These are phyloP conservation scores for Epichloe gansuensis DNA, from an alignment of 2,329 filamentous ascomycete species.

Conservation along the genomic window DNA sequence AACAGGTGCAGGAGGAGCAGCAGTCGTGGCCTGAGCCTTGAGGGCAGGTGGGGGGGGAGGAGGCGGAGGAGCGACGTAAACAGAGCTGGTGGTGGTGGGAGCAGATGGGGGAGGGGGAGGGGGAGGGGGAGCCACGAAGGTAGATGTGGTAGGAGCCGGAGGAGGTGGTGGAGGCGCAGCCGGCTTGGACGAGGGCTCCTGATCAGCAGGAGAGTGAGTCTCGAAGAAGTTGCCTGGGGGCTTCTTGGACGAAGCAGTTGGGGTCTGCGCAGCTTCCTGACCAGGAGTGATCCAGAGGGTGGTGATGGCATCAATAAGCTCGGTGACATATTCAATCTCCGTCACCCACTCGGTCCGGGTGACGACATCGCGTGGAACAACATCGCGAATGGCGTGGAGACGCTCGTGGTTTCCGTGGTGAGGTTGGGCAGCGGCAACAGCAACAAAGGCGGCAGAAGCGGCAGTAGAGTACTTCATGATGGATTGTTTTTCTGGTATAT, in stretches of 20 bases:
- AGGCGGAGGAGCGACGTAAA: conserved; percentile 6
- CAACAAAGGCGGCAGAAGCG: conserved; percentile 22
- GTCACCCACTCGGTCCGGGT: conserved; percentile 40
- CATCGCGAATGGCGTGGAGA: conserved; percentile 15
- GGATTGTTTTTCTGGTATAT: conserved; percentile 5
- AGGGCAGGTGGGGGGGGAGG: conserved; percentile 7
- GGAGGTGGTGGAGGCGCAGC: conserved; percentile 5
- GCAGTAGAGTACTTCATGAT: conserved; percentile 29
- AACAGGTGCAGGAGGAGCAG: conserved; percentile 9
- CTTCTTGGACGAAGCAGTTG: conserved; percentile 12
- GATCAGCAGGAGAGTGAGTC: conserved; percentile 5
- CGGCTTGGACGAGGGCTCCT: neutral
- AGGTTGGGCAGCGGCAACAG: conserved; percentile 38
- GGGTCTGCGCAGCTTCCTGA: conserved; percentile 11
- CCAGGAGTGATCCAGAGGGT: conserved; percentile 31
- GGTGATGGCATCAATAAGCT: conserved; percentile 34
- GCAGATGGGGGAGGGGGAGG: conserved; percentile 4
- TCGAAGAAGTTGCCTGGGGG: conserved; percentile 20
- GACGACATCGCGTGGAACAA: conserved; percentile 25
- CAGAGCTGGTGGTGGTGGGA: conserved; percentile 6
- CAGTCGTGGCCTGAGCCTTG: conserved; percentile 2
- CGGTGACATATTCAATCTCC: conserved; percentile 32
- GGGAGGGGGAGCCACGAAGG: conserved; percentile 9
- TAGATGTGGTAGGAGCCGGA: conserved; percentile 8
- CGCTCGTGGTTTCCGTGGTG: conserved; percentile 25